These are phyloP conservation scores for Fusarium clavum DNA, from an alignment of 2,329 filamentous ascomycete species.

Conservation along the genomic window DNA sequence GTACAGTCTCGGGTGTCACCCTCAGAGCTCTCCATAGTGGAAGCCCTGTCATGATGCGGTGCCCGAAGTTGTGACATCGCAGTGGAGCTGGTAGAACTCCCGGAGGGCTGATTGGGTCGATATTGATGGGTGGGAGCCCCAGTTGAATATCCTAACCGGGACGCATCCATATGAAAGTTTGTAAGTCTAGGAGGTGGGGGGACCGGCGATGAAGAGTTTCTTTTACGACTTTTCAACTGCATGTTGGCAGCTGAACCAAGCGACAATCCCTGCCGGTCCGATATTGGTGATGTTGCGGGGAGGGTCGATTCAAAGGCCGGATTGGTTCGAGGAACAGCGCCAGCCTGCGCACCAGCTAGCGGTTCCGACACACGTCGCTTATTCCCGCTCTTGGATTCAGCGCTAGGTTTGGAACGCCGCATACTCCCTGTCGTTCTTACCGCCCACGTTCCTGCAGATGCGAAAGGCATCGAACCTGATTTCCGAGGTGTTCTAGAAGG, in stretches of 20 bases:
- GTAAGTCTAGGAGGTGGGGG: constrained; percentile 66
- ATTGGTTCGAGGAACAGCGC: constrained; percentile 47
- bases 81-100: constrained; percentile 57
- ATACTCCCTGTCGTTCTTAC: constrained; percentile 64
- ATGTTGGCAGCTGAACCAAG: constrained; percentile 44
- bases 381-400: constrained; percentile 55
- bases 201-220: constrained; percentile 66
- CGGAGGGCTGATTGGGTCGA: constrained; percentile 58
- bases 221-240: constrained; percentile 50
- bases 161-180: constrained; percentile 66
- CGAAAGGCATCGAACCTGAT: constrained; percentile 71
- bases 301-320: constrained; percentile 42
- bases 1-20: constrained; percentile 71
- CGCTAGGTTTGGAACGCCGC: constrained; percentile 64
- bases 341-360: constrained; percentile 49
- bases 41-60: constrained; percentile 55
- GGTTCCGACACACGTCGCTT: constrained; percentile 68
- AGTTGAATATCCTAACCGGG: constrained; percentile 58
- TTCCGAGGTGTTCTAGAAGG: constrained; percentile 61
- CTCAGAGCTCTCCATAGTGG: constrained; percentile 77
- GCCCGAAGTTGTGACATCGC: constrained; percentile 55
- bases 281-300: constrained; percentile 39
- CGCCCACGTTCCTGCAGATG: constrained; percentile 67
- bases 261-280: constrained; percentile 39
- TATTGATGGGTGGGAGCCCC: constrained; percentile 52